Percentiles rank a stretch among this genome's conserved stretches.
These are phyloP conservation scores for Heimioporus sp. DNA, from an alignment of 768 basidiomycete species.

Conservation along the genomic window DNA sequence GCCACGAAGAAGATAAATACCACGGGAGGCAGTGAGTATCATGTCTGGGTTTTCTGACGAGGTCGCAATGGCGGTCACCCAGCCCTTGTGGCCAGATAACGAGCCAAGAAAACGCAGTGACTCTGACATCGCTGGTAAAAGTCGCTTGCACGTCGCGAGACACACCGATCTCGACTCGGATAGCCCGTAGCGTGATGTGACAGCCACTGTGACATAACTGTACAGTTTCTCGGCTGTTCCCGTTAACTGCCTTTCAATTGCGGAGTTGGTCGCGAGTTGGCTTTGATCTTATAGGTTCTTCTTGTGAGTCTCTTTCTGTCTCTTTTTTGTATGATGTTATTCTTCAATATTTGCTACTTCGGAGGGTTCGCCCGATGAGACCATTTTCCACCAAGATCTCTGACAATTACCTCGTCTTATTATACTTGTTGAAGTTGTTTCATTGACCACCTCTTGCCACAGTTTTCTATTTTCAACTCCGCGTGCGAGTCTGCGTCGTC, in stretches of 20 bases:
- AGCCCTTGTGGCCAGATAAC: constrained; percentile 91
- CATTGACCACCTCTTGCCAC: constrained; percentile 6
- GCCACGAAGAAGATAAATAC: constrained; percentile 43
- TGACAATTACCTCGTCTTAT: constrained; percentile 33
- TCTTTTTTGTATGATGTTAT: constrained; percentile 38
- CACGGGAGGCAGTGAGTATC: constrained; percentile 97
- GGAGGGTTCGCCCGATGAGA: constrained; percentile 60
- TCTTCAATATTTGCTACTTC: constrained; percentile 68
- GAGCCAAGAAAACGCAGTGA: constrained; percentile 90
- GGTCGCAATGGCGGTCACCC: constrained; percentile 98
- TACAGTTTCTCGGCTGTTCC: constrained; percentile 49
- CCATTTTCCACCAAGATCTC: constrained; percentile 71
- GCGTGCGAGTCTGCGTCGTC: no score
- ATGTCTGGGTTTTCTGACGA: constrained; percentile 98
- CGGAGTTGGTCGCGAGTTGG: neutral
- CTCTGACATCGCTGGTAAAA: constrained; percentile 61
- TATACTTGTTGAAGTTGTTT: neutral
- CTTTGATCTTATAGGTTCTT: neutral
- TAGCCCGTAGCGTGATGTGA: constrained; percentile 39
- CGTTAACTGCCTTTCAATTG: neutral
- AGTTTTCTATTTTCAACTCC: neutral
- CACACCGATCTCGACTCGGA: constrained; percentile 1
- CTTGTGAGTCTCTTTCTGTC: constrained; percentile 15
- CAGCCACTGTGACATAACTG: constrained; percentile 67
- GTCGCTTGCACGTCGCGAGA: constrained; percentile 24